Conservation (phyloP, 2,329 filamentous ascomycete species). For the Alternaria panax region DNA sequence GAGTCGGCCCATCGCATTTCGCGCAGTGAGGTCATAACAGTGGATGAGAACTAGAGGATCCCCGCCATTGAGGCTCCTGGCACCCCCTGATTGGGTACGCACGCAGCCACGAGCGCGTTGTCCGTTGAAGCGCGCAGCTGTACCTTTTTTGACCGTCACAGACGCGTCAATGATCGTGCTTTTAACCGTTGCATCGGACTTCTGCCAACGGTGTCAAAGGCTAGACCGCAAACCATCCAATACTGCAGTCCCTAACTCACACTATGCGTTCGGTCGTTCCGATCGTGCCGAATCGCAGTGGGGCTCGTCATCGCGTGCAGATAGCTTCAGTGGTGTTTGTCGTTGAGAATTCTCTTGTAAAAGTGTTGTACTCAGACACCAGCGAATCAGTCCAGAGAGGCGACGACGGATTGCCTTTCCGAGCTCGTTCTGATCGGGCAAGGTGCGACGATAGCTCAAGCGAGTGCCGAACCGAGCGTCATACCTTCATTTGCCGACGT, state of each 20-base stretch:
- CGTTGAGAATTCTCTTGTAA: background rate
- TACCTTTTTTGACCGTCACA: conserved; percentile 17
- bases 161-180: conserved; percentile 17
- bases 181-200: conserved; percentile 11
- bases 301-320: background rate
- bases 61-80: conserved; percentile 7
- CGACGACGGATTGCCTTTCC: conserved; percentile 4
- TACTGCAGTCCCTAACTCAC: background rate
- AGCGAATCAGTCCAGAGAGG: background rate
- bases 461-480: conserved; percentile 4
- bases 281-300: background rate
- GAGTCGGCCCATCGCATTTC: conserved; percentile 36
- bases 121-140: conserved; percentile 8
- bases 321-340: background rate
- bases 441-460: background rate
- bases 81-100: conserved; percentile 7
- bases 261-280: conserved; percentile 6
- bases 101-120: background rate
- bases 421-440: conserved; percentile 14
- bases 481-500: conserved; percentile 5
- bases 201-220: conserved; percentile 4
- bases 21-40: conserved; percentile 46
- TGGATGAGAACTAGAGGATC: conserved; percentile 20
- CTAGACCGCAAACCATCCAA: background rate
- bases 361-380: background rate